These are phyloP conservation scores for Aegilops bicornis DNA, from an alignment of 176 grass and related monocot species.

Conservation along the genomic window DNA sequence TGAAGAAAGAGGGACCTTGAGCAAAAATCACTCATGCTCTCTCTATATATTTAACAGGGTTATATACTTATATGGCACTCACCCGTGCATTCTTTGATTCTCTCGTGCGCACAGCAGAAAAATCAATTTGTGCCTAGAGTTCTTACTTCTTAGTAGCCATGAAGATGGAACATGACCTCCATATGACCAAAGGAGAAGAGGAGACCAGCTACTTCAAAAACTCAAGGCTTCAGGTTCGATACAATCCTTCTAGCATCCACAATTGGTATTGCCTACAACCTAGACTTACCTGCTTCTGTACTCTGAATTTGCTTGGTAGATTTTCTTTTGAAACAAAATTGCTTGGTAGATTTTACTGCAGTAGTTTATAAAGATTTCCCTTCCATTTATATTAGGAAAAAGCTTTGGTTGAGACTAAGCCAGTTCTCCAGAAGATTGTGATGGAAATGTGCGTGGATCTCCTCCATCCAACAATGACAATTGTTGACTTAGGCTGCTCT, in stretches of 20 bases:
- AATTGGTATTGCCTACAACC: not conserved
- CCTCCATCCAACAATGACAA: slow-evolving; percentile 17
- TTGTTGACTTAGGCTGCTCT: slow-evolving; percentile 47
- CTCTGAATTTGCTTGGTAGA: not conserved
- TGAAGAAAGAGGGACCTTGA: not conserved
- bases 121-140: not conserved
- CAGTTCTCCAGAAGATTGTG: not conserved
- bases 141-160: not conserved
- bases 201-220: slow-evolving; percentile 23
- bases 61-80: not conserved
- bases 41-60: not conserved
- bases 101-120: not conserved
- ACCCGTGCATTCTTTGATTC: not conserved
- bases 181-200: slow-evolving; percentile 17
- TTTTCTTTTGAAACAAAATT: too few relatives aligned
- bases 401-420: slow-evolving; percentile 1
- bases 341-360: not conserved
- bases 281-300: not conserved
- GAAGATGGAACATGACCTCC: not conserved
- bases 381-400: slow-evolving; percentile 14
- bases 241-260: not conserved
- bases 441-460: not conserved
- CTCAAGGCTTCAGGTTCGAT: slow-evolving; percentile 14
- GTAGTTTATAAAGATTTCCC: not conserved
- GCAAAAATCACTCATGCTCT: not conserved